Conservation (phyloP, 108 stramenopile genomes). For the Fragilariopsis cylindrus region DNA sequence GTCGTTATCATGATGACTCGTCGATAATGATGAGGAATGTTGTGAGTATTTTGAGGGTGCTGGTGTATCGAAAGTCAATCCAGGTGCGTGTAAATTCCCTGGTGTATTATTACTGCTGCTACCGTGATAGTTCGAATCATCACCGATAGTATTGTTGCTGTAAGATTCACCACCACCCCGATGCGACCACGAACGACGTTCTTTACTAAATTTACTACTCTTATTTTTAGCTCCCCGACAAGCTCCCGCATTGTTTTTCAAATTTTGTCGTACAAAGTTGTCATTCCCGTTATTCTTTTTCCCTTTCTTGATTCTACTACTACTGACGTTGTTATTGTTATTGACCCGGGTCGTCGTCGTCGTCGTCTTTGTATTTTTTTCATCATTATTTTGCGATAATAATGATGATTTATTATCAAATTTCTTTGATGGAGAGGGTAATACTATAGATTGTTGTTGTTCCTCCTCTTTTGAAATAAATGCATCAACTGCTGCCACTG, state of each 20-base stretch:
- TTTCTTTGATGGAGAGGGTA: too few relatives aligned
- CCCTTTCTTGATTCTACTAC: background rate
- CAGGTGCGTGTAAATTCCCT: background rate
- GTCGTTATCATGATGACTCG: conserved; percentile 15
- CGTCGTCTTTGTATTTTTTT: background rate
- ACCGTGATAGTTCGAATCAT: background rate
- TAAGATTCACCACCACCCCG: background rate
- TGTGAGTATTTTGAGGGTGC: background rate
- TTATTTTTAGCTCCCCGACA: conserved; percentile 80
- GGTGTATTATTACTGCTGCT: conserved; percentile 6
- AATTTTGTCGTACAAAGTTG: conserved; percentile 84
- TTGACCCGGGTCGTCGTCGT: background rate
- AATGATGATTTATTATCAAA: background rate
- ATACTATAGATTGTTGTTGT: too few relatives aligned
- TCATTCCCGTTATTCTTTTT: conserved; percentile 46
- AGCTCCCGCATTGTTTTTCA: conserved; percentile 72
- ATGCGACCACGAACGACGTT: background rate
- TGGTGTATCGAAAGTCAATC: background rate
- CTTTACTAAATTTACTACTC: conserved; percentile 25
- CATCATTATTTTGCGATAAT: background rate
- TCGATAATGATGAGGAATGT: background rate
- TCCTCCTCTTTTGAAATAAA: too few relatives aligned
- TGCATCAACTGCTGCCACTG: too few relatives aligned
- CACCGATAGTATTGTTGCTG: background rate
- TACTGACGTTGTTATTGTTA: background rate